These are phyloP conservation scores for Yarrowia hollandica DNA, from an alignment of 805 yeast genomes.

Conservation along the genomic window DNA sequence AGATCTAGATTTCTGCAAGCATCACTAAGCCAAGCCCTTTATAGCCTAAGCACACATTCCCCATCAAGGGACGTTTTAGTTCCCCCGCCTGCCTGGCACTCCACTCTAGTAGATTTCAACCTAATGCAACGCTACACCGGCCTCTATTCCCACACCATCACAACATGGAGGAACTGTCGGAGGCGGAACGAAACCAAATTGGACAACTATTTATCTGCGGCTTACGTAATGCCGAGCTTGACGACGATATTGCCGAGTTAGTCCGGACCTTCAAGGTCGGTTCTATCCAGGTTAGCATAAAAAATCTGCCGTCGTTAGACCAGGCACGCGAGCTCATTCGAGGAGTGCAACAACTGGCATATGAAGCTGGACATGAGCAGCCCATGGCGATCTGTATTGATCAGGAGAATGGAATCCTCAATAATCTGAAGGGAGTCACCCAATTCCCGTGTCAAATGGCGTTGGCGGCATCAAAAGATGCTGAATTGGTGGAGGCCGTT, in stretches of 20 bases:
- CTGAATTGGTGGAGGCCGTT: background rate
- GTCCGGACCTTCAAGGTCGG: conserved; percentile 47
- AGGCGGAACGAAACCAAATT: conserved; percentile 27
- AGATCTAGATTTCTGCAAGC: no score
- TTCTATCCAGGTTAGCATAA: conserved; percentile 52
- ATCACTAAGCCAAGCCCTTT: no score
- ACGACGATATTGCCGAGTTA: conserved; percentile 31
- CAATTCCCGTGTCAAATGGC: conserved; percentile 18
- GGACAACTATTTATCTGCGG: conserved; percentile 30
- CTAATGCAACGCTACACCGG: conserved; percentile 24
- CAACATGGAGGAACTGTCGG: conserved; percentile 35
- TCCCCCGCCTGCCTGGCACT: background rate
- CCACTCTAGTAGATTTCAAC: background rate
- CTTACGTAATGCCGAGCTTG: conserved; percentile 32
- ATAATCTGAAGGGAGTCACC: conserved; percentile 18
- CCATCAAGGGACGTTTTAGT: no score
- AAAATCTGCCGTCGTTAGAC: conserved; percentile 51
- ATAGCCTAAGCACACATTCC: background rate
- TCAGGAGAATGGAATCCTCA: conserved; percentile 5
- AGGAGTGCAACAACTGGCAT: conserved; percentile 47
- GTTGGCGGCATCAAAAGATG: conserved; percentile 12
- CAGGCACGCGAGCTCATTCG: conserved; percentile 53
- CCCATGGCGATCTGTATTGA: conserved; percentile 12
- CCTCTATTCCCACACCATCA: conserved; percentile 30
- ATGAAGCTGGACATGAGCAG: conserved; percentile 56